These are phyloP conservation scores for Cucumis sativus DNA, from an alignment of 306 rosid species.

Conservation along the genomic window DNA sequence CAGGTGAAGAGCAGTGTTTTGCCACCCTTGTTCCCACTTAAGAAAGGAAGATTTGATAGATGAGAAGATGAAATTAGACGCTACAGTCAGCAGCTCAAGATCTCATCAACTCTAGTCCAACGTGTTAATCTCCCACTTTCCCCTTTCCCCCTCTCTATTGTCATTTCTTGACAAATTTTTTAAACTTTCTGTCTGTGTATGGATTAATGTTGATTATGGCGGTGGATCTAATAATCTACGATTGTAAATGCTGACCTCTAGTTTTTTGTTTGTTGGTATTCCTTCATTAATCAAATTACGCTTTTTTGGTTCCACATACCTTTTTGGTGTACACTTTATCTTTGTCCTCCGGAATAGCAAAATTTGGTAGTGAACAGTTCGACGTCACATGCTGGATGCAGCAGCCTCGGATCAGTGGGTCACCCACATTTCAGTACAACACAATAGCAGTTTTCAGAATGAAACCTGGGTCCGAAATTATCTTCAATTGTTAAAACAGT, in stretches of 20 bases:
- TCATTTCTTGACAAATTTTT: slow-evolving; percentile 32
- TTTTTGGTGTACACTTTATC: background rate
- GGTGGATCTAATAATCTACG: slow-evolving; percentile 40
- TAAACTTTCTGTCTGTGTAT: slow-evolving; percentile 12
- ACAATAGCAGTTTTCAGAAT: background rate
- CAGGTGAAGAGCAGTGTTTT: slow-evolving; percentile 63
- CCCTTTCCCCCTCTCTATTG: slow-evolving; percentile 10
- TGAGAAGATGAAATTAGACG: slow-evolving; percentile 14
- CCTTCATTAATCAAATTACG: slow-evolving; percentile 3
- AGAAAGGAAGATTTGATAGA: slow-evolving; percentile 75
- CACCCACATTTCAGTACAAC: slow-evolving; percentile 3
- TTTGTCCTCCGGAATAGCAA: slow-evolving; percentile 5
- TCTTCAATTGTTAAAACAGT: background rate
- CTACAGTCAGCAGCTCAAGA: slow-evolving; percentile 9
- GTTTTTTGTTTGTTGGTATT: slow-evolving; percentile 26
- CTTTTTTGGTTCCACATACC: slow-evolving; percentile 3
- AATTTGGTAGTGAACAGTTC: background rate
- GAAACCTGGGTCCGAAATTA: background rate
- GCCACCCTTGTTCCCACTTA: slow-evolving; percentile 84
- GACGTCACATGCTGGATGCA: slow-evolving; percentile 7
- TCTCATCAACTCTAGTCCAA: slow-evolving; percentile 14
- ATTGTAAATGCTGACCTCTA: slow-evolving; percentile 69
- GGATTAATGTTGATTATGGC: slow-evolving; percentile 8
- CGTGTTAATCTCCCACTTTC: slow-evolving; percentile 24
- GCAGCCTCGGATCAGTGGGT: slow-evolving; percentile 10